Evolutionary conservation across 306 rosid genomes (phyloP), one percentile per base, ranked within the genome.

Genomic region (Erythrophleum fordii): DNA sequence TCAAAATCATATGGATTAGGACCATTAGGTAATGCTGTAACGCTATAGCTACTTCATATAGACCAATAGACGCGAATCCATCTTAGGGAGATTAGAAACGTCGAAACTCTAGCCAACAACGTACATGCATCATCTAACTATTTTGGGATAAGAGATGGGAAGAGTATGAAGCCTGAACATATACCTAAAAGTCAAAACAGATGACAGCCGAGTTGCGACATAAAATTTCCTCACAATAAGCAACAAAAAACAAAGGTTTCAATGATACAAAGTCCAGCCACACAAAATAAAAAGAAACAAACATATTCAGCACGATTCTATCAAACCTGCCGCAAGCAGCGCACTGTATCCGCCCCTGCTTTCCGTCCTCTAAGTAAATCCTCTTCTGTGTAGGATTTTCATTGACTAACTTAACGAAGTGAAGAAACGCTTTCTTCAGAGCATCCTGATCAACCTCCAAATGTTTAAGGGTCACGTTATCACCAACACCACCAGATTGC

Each of bases 241-340:
- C 37, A 39, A 76, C 11, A 73, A 29, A n/a, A 29, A 68, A 26
- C n/a, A 52, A 13, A 41, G n/a, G 12, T 8, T 29, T 14, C 20
- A 55, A 58, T 6, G 41, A 31, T 34, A 72, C 3, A 46, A 72
- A 80, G 8, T 12, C 12, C 46, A 78, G 25, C 35, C 60, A 66
- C 48, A 60, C 20, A 85, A 75, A 64, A 7, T 16, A 0, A 22
- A 72, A 58, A 35, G 34, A 58, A 66, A 55, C 12, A 80, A 46
- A 28, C 49, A 80, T 16, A 80, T 53, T 65, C 44, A 88, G 73
- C 72, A 44, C 73, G 81, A 73, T 18, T 71, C 55, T 69, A 82
- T 46, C 90, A 84, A 81, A 93, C 99, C 99, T 96, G 92, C 86
- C 82, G 70, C 99, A 96, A 78, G 92, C 99, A 83, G 87, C 51